Percentiles rank a stretch among this genome's conserved stretches.
Conservation (phyloP, 2,329 filamentous ascomycete genomes). For the Epichloe bromicola region DNA sequence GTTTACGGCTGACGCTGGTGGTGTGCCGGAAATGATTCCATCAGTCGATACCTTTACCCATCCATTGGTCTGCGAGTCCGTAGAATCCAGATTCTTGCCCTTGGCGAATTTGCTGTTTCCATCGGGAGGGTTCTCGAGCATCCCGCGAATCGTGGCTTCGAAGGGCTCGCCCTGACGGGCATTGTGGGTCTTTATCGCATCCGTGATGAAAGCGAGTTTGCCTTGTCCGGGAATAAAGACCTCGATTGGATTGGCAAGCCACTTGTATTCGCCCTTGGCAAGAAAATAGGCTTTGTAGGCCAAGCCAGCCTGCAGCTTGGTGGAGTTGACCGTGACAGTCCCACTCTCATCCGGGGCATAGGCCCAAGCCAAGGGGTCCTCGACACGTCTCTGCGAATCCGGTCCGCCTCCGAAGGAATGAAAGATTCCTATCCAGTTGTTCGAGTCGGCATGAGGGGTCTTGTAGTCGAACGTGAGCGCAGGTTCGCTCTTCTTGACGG, state of each 20-base stretch:
- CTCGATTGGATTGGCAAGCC: conserved; percentile 21
- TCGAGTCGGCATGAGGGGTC: conserved; percentile 13
- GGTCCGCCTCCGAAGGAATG: conserved; percentile 21
- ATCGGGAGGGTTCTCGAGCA: conserved; percentile 17
- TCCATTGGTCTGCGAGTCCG: conserved; percentile 1
- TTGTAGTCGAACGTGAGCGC: conserved; percentile 23
- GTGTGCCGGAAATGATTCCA: conserved; percentile 24
- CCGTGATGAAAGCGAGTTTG: conserved; percentile 17
- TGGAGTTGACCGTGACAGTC: conserved; percentile 13
- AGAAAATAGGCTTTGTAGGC: conserved; percentile 25
- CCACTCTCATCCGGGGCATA: conserved; percentile 18
- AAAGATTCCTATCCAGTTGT: conserved; percentile 28
- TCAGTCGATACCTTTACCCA: conserved; percentile 22
- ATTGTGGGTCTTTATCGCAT: conserved; percentile 21
- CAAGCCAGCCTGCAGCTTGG: conserved; percentile 14
- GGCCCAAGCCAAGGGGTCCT: conserved; percentile 17
- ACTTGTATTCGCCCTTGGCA: conserved; percentile 21
- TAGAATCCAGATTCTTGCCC: conserved; percentile 7
- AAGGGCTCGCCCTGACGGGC: conserved; percentile 22
- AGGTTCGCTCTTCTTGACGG: conserved; percentile 4
- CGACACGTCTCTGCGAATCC: conserved; percentile 16
- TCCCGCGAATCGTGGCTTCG: conserved; percentile 17
- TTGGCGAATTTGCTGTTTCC: conserved; percentile 16
- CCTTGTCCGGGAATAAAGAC: conserved; percentile 14
- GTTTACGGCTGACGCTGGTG: conserved; percentile 9